Percentiles rank a stretch among this genome's conserved stretches.
phyloP scores from a whole-genome alignment of 2,329 filamentous ascomycete species.

The Fusarium continuum region DNA sequence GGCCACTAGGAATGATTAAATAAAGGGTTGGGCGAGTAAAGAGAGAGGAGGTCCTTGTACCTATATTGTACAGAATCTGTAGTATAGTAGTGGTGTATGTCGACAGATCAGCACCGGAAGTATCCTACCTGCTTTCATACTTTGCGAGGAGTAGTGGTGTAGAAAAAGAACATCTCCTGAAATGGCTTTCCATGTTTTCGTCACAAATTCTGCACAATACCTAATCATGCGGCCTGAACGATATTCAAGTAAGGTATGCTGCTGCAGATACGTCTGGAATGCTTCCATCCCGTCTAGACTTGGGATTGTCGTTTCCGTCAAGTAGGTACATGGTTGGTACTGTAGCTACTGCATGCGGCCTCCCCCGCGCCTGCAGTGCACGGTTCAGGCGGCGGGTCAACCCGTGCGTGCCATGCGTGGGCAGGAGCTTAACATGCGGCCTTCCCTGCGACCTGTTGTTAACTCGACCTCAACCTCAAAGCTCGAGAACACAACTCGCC shows the following conservation, averaged over 20 bases:
- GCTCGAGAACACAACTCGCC: background rate
- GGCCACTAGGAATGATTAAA: slow-evolving; percentile 59
- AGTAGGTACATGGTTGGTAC: background rate
- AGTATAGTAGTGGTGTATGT: slow-evolving; percentile 24
- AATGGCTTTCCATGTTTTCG: background rate
- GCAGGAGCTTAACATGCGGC: slow-evolving; percentile 38
- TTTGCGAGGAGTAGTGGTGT: background rate
- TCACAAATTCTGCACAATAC: background rate
- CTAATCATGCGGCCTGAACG: slow-evolving; percentile 3
- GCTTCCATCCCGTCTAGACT: no score
- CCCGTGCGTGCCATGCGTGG: slow-evolving; percentile 35
- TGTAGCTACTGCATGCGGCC: slow-evolving; percentile 26
- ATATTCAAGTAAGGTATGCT: background rate
- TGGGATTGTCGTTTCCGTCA: slow-evolving; percentile 7
- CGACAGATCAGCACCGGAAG: slow-evolving; percentile 20
- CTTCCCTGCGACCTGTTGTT: slow-evolving; percentile 33
- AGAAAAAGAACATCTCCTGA: slow-evolving; percentile 26
- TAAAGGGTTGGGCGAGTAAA: background rate
- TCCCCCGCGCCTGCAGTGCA: slow-evolving; percentile 31
- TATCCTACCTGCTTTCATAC: background rate
- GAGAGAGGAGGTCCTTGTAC: slow-evolving; percentile 16
- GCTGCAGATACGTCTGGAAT: slow-evolving; percentile 8
- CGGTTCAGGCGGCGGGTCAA: slow-evolving; percentile 36
- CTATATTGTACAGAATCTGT: slow-evolving; percentile 38
- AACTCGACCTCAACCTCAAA: slow-evolving; percentile 34